These are phyloP conservation scores for Phenoliferia sp. DNA, from an alignment of 1,284 basidiomycete species.

Conservation along the genomic window DNA sequence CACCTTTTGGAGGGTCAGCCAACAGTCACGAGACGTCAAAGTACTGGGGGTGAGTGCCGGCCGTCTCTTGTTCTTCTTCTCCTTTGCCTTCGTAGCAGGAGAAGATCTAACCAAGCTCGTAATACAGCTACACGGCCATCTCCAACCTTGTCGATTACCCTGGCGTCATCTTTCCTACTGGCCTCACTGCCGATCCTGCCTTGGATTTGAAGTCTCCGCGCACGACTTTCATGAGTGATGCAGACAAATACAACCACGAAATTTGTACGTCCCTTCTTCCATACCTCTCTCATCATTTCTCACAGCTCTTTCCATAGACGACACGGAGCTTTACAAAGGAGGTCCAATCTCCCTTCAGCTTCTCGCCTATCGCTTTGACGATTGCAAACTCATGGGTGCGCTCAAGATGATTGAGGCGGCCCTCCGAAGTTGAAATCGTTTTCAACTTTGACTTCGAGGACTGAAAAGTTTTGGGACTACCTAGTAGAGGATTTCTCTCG, in stretches of 20 bases:
- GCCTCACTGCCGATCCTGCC: background rate
- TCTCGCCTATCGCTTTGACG: background rate
- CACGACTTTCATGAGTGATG: background rate
- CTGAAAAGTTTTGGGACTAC: too few species aligned
- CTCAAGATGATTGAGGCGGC: background rate
- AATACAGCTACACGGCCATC: background rate
- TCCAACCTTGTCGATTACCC: background rate
- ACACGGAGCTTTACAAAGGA: background rate
- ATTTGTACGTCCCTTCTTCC: background rate
- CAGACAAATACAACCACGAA: background rate
- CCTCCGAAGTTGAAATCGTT: background rate
- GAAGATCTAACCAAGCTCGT: background rate
- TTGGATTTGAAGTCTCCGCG: background rate
- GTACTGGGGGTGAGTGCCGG: background rate
- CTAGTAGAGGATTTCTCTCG: too few species aligned
- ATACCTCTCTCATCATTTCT: background rate
- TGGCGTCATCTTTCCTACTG: background rate
- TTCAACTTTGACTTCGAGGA: too few species aligned
- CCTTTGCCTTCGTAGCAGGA: too few species aligned
- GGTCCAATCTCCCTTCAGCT: background rate
- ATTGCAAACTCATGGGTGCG: background rate
- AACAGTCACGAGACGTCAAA: background rate
- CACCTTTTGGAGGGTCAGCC: background rate
- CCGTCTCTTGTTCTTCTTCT: background rate
- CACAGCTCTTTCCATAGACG: background rate